Base-by-base conservation (phyloP, 192 early-diverging fungal species). In the Backusella mclennaniae region DNA sequence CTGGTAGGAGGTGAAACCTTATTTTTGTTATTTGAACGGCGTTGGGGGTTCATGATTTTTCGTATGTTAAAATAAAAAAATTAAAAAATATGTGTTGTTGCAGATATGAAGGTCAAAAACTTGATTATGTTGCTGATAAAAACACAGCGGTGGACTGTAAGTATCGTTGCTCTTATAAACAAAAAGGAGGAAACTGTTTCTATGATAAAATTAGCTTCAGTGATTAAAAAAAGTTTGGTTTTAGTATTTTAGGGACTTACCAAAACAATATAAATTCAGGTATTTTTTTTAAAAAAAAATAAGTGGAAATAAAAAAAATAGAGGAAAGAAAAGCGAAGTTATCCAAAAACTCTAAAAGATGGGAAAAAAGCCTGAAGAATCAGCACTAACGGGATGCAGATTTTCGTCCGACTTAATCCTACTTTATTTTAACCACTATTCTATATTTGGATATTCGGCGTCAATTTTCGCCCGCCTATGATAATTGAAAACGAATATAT, bases 241-340 rank as follows among this genome's bases (percentile, higher is more conserved):
- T 44, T 44, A 63, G 21, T 29, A 21, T 63, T 63, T 12, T 63
- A 63, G 56, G 23, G 2, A 29, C 26, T 63, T 63, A 63, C 56
- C 56, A 63, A 63, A 63, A 63, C 1, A 12, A 63, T 63, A 63
- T 29, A 63, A 63, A 63, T 26, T 12, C 56, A 63, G 56, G 0
- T 63, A 12, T 63, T 63, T 29, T 63, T 59, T 29, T 29, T 11
- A 14, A 63, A 29, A 59, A 63, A 59, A 63, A 63, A 59, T 23
- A 56, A 56, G 53, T 26, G 14, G 19, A 26, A 59, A 59, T 26
- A 19, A 49, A 49, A 4, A 49, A 59, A 59, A 56, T 56, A 56
- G 56, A 59, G 56, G 56, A 59, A 59, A 59, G 56, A 59, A 59
- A 59, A 59, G 56, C 56, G 56, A 59, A 59, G 56, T 59, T 59